phyloP scores from a whole-genome alignment of 768 basidiomycete species.

The Lepiota venenata region DNA sequence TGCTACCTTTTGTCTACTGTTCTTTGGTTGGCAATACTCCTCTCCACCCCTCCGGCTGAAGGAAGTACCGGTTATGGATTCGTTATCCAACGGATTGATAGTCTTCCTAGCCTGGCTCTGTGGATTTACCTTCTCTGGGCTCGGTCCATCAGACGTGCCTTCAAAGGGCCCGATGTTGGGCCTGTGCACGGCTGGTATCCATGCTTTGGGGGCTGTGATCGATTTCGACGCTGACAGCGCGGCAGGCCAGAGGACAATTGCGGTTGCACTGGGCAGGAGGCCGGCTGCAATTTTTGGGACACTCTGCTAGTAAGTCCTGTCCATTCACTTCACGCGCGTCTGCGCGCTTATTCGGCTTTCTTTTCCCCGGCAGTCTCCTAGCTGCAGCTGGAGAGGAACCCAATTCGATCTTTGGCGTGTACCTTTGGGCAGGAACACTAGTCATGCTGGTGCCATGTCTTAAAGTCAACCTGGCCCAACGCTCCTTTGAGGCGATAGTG shows the following conservation, averaged over 20 bases:
- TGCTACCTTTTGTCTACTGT: conserved; percentile 4
- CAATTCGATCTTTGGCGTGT: conserved; percentile 12
- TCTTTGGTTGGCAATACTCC: conserved; percentile 16
- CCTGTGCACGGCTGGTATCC: conserved; percentile 13
- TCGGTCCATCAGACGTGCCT: conserved; percentile 3
- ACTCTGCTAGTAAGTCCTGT: conserved; percentile 14
- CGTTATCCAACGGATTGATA: conserved; percentile 13
- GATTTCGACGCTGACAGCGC: conserved; percentile 14
- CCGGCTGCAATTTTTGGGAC: conserved; percentile 10
- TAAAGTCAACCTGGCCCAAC: conserved; percentile 7
- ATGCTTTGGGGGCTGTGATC: conserved; percentile 15
- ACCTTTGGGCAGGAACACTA: conserved; percentile 5
- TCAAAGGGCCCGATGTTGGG: conserved; percentile 11
- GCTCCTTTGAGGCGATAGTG: conserved; percentile 9
- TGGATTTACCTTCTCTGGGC: conserved; percentile 15
- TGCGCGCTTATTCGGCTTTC: background rate
- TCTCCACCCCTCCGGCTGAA: conserved; percentile 16
- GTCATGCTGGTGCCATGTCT: conserved; percentile 13
- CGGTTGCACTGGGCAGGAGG: conserved; percentile 12
- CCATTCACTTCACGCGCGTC: background rate
- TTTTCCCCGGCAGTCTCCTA: background rate
- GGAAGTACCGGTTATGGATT: conserved; percentile 13
- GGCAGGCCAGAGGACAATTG: conserved; percentile 14
- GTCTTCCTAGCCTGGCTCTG: conserved; percentile 16
- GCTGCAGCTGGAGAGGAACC: conserved; percentile 7